Percentiles rank a stretch among this genome's conserved stretches.
phyloP scores from a whole-genome alignment of 371 early-diverging fungal genomes.

The Globomyces sp. region DNA sequence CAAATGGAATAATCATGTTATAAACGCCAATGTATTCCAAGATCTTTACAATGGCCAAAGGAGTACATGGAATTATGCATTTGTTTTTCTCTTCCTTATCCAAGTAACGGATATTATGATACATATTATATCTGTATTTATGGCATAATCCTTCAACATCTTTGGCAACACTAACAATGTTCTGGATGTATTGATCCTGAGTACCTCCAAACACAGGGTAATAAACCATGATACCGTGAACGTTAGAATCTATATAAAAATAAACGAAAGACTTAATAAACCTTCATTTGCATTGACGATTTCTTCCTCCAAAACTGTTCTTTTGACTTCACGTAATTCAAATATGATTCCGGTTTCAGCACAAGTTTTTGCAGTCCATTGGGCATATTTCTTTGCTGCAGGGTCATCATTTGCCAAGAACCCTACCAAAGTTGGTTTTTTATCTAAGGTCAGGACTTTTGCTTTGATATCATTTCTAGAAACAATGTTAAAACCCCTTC shows the following conservation, averaged over 20 bases:
- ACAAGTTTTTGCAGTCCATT: conserved; percentile 90
- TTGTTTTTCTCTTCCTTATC: conserved; percentile 79
- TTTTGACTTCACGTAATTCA: conserved; percentile 79
- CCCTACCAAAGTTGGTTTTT: conserved; percentile 85
- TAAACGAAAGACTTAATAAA: neutral
- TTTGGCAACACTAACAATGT: conserved; percentile 80
- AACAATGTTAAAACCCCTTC: neutral
- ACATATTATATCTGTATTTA: conserved; percentile 89
- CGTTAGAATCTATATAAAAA: conserved; percentile 51
- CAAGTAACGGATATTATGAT: conserved; percentile 91
- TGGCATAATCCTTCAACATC: conserved; percentile 97
- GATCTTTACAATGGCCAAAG: conserved; percentile 90
- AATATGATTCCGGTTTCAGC: conserved; percentile 85
- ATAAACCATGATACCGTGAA: conserved; percentile 90
- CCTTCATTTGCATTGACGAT: conserved; percentile 82
- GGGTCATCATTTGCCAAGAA: conserved; percentile 95
- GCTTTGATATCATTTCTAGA: conserved; percentile 76
- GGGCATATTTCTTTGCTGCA: conserved; percentile 58
- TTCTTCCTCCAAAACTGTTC: conserved; percentile 79
- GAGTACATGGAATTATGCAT: conserved; percentile 96
- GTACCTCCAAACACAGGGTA: conserved; percentile 93
- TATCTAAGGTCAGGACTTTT: conserved; percentile 64
- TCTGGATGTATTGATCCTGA: conserved; percentile 92
- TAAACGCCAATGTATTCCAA: conserved; percentile 93
- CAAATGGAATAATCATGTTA: conserved; percentile 83